These are phyloP conservation scores for Draba incana DNA, from an alignment of 345 rosid genomes.

Conservation along the genomic window DNA sequence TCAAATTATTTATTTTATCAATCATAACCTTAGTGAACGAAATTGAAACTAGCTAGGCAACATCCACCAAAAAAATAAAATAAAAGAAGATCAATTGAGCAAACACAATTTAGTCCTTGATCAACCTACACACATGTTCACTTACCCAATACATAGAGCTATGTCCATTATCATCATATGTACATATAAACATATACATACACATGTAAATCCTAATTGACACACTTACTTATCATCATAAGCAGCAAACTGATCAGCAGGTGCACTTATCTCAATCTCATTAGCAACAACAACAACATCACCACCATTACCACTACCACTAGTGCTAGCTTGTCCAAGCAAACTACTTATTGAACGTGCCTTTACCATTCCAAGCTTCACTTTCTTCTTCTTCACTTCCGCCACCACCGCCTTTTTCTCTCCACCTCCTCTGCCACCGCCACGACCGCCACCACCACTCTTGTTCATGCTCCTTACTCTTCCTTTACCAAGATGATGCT, in stretches of 20 bases:
- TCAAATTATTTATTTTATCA: too few species aligned
- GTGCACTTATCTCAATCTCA: conserved; percentile 42
- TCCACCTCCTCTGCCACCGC: conserved; percentile 13
- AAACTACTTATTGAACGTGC: conserved; percentile 95
- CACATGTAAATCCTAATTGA: conserved; percentile 23
- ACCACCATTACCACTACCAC: background rate
- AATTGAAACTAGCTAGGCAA: background rate
- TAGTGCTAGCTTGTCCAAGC: conserved; percentile 57
- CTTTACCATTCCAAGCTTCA: conserved; percentile 86
- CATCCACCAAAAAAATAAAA: conserved; percentile 9
- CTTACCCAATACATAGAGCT: conserved; percentile 28
- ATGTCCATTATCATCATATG: conserved; percentile 29
- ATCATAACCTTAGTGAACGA: background rate
- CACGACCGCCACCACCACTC: conserved; percentile 17
- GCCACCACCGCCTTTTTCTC: conserved; percentile 29
- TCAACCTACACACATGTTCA: conserved; percentile 25
- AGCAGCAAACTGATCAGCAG: conserved; percentile 34
- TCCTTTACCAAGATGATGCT: conserved; percentile 96
- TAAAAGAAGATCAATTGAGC: background rate
- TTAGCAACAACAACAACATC: conserved; percentile 4
- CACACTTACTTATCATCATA: conserved; percentile 37
- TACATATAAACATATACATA: conserved; percentile 18
- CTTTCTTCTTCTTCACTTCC: conserved; percentile 55
- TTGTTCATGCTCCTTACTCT: conserved; percentile 73
- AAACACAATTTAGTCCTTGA: conserved; percentile 9